Evolutionary conservation across 257 asterid species (phyloP).

Genomic region (Lantana camara): DNA sequence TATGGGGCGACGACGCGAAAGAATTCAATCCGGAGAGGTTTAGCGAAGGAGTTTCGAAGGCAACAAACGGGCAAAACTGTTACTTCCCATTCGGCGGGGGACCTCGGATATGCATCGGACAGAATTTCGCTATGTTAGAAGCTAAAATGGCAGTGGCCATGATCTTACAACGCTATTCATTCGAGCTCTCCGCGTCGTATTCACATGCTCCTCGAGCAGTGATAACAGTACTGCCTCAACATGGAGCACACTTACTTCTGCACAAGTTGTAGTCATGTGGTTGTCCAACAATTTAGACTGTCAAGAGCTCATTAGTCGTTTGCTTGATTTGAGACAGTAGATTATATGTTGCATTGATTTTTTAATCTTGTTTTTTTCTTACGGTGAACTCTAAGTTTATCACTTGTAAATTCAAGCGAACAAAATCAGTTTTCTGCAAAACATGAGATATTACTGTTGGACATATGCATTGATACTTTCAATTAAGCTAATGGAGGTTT

Average conservation of each 20-base stretch:
- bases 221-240: constrained; percentile 44
- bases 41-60: constrained; percentile 44
- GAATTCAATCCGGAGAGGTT: constrained; percentile 64
- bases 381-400: too few species aligned
- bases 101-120: constrained; percentile 60
- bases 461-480: too few species aligned
- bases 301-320: too few species aligned
- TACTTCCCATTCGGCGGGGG: constrained; percentile 57
- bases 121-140: constrained; percentile 52
- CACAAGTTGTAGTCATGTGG: constrained; percentile 17
- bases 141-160: constrained; percentile 56
- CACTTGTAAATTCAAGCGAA: too few species aligned
- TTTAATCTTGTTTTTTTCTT: too few species aligned
- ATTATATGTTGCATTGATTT: too few species aligned
- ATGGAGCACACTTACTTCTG: constrained; percentile 46
- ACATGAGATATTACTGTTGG: too few species aligned
- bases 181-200: constrained; percentile 54
- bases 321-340: too few species aligned
- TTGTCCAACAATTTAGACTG: too few species aligned
- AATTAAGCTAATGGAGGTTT: too few species aligned
- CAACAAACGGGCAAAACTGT: constrained; percentile 28
- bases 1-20: constrained; percentile 60
- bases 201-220: constrained; percentile 45
- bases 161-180: constrained; percentile 43
- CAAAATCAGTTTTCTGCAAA: too few species aligned